phyloP scores from a whole-genome alignment of 2,329 filamentous ascomycete genomes.

The Cladosporium cucumerinum region DNA sequence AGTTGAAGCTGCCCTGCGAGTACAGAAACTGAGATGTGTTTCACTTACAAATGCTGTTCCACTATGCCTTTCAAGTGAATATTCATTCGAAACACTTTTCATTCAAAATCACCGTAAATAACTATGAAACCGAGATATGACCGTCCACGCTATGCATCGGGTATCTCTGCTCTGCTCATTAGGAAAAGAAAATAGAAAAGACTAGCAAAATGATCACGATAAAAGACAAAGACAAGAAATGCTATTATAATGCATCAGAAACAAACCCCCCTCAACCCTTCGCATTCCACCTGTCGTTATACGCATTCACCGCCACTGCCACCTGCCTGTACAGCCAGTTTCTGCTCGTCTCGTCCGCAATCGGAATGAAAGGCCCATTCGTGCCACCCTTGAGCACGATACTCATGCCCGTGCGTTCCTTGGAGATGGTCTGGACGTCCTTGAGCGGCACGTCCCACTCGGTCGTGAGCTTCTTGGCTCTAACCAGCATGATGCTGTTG shows the following conservation, averaged over 20 bases:
- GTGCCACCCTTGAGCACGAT: slow-evolving; percentile 83
- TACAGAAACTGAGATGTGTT: background rate
- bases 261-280: slow-evolving; percentile 42
- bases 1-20: background rate
- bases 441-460: slow-evolving; percentile 97
- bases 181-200: background rate
- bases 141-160: slow-evolving; percentile 13
- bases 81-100: background rate
- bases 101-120: background rate
- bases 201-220: background rate
- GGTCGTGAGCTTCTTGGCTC: slow-evolving; percentile 76
- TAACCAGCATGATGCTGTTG: slow-evolving; percentile 79
- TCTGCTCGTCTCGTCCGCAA: slow-evolving; percentile 75
- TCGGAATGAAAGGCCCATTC: slow-evolving; percentile 91
- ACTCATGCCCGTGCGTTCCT: slow-evolving; percentile 91
- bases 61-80: background rate
- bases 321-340: slow-evolving; percentile 67
- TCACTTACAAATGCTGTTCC: background rate
- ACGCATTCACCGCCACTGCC: slow-evolving; percentile 64
- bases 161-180: slow-evolving; percentile 10
- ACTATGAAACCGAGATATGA: slow-evolving; percentile 1
- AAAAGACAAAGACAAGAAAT: background rate
- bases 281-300: slow-evolving; percentile 64
- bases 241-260: background rate
- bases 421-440: slow-evolving; percentile 93